Evolutionary conservation across 768 basidiomycete species (phyloP).

Genomic region (Pleurotus sapidus): DNA sequence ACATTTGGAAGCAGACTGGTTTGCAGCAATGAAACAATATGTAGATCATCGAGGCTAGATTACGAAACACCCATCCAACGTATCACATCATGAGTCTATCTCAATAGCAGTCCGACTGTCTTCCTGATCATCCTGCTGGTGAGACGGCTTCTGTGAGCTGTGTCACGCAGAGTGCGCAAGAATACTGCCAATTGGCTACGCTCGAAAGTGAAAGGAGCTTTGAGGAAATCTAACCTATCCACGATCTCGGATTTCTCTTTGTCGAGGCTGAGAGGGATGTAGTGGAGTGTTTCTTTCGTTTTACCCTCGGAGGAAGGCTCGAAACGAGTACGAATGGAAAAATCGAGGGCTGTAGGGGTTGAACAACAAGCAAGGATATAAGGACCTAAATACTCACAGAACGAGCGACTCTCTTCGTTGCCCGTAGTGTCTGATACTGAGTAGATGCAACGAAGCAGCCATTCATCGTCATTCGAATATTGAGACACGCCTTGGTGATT

Average conservation of each 20-base stretch:
- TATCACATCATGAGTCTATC: constrained; percentile 19
- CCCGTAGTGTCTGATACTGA: constrained; percentile 29
- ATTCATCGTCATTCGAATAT: constrained; percentile 52
- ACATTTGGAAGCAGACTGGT: constrained; percentile 60
- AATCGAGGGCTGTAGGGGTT: constrained; percentile 48
- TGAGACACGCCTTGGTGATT: constrained; percentile 32
- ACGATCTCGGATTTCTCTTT: constrained; percentile 56
- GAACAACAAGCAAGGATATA: constrained; percentile 21
- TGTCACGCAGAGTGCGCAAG: constrained; percentile 56
- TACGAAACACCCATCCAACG: background rate
- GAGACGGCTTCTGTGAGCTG: constrained; percentile 31
- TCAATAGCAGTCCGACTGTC: constrained; percentile 21
- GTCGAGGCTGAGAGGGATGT: constrained; percentile 62
- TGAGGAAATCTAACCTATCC: constrained; percentile 60
- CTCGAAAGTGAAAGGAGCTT: constrained; percentile 64
- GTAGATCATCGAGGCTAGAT: background rate
- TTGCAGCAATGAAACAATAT: constrained; percentile 18
- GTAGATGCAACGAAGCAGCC: constrained; percentile 65
- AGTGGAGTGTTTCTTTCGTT: constrained; percentile 50
- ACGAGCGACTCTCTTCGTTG: background rate
- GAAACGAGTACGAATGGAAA: constrained; percentile 22
- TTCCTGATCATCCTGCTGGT: constrained; percentile 24
- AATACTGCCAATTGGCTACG: constrained; percentile 66
- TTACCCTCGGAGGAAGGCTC: constrained; percentile 32
- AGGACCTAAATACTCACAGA: constrained; percentile 8